Percentiles rank a stretch among this genome's conserved stretches.
Conservation (phyloP, 2,329 filamentous ascomycete genomes). For the Rhynchosporium graminicola region DNA sequence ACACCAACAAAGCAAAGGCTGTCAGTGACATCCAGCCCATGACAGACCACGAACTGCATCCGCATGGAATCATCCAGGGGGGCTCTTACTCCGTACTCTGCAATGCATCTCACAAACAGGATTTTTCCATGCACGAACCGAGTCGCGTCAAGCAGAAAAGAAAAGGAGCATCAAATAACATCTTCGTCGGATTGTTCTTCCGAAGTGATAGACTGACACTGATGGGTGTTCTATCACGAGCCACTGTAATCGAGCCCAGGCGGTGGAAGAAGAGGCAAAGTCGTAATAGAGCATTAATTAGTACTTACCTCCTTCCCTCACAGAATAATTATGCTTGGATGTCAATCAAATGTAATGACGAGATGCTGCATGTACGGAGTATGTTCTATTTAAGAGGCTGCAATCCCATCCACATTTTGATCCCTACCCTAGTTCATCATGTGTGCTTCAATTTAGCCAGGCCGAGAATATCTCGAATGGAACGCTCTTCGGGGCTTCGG, state of each 20-base stretch:
- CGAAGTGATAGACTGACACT: background rate
- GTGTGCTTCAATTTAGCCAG: constrained; percentile 18
- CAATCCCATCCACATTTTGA: background rate
- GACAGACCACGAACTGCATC: constrained; percentile 10
- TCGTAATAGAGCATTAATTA: background rate
- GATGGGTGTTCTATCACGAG: background rate
- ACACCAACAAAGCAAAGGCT: constrained; percentile 23
- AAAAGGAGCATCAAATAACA: background rate
- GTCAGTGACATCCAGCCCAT: background rate
- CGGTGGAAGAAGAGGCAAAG: background rate
- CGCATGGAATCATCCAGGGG: constrained; percentile 3
- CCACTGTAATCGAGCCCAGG: background rate
- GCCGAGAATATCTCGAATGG: constrained; percentile 19
- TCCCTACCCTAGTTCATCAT: background rate
- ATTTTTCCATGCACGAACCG: constrained; percentile 17
- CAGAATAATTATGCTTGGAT: background rate
- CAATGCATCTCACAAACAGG: constrained; percentile 3
- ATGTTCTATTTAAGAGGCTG: constrained; percentile 7
- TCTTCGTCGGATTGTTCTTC: background rate
- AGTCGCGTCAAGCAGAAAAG: background rate
- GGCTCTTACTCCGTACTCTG: constrained; percentile 14
- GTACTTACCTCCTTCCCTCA: background rate
- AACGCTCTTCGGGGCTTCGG: constrained; percentile 16
- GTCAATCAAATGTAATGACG: constrained; percentile 13
- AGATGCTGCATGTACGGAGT: constrained; percentile 16